Conservation (phyloP, 148 eudicot species). For the Rhododendron williamsianum region DNA sequence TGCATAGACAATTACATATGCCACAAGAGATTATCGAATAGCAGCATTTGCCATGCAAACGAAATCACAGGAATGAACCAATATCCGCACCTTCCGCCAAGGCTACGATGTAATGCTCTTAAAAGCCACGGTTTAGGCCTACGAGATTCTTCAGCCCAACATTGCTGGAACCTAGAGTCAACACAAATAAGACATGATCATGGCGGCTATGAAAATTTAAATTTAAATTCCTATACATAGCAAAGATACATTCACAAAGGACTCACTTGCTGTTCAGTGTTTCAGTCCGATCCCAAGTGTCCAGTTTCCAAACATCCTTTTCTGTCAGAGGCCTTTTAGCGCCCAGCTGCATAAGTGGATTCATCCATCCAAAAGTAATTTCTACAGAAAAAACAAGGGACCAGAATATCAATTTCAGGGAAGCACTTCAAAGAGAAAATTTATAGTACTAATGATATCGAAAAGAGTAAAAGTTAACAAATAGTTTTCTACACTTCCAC, state of each 20-base stretch:
- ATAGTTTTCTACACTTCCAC: slow-evolving; percentile 1
- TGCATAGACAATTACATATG: neutral
- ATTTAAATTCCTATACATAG: neutral
- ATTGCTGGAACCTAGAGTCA: slow-evolving; percentile 58
- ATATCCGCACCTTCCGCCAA: slow-evolving; percentile 73
- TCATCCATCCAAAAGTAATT: slow-evolving; percentile 77
- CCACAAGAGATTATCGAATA: neutral
- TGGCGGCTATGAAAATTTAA: neutral
- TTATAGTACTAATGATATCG: neutral
- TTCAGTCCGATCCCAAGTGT: slow-evolving; percentile 88
- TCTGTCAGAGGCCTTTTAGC: slow-evolving; percentile 88
- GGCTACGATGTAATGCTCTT: slow-evolving; percentile 75
- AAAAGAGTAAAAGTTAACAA: neutral
- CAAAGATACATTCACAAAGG: slow-evolving; percentile 1
- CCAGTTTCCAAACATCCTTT: slow-evolving; percentile 95
- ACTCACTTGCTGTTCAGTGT: slow-evolving; percentile 72
- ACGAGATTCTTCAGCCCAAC: slow-evolving; percentile 71
- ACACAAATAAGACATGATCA: neutral
- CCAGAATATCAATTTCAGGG: slow-evolving; percentile 6
- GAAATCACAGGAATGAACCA: neutral
- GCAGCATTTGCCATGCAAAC: neutral
- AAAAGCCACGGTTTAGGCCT: slow-evolving; percentile 79
- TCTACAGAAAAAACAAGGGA: slow-evolving; percentile 33
- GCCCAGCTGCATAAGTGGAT: slow-evolving; percentile 77
- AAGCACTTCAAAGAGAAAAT: neutral